Conservation (phyloP, 306 rosid genomes). For the Carpinus fangiana region DNA sequence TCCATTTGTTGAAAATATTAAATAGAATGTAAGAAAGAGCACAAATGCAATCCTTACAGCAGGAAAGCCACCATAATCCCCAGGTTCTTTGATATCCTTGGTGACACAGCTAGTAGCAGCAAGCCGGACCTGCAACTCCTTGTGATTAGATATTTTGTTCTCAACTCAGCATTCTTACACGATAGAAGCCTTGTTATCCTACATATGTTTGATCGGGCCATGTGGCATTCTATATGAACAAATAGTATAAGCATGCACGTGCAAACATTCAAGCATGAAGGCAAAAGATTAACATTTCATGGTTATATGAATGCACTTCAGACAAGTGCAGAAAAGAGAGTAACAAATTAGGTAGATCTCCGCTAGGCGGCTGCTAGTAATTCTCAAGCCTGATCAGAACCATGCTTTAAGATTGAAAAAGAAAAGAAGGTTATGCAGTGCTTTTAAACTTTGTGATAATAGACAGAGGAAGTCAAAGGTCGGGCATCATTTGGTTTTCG, state of each 20-base stretch:
- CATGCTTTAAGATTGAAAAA: not conserved
- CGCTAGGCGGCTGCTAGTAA: not conserved
- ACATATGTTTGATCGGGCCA: not conserved
- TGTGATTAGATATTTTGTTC: constrained; percentile 28
- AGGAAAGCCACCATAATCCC: constrained; percentile 87
- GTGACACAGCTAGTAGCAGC: constrained; percentile 86
- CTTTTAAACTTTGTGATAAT: not conserved
- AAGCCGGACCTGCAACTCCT: constrained; percentile 67
- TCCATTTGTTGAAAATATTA: too few species aligned
- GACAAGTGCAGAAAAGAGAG: not conserved
- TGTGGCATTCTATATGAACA: constrained; percentile 10
- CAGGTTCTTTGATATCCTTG: constrained; percentile 77
- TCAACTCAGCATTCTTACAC: constrained; percentile 18
- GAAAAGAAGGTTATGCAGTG: not conserved
- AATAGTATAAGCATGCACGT: constrained; percentile 9
- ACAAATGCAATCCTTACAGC: constrained; percentile 48
- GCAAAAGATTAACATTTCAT: not conserved
- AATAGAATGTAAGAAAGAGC: not conserved
- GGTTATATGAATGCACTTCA: not conserved
- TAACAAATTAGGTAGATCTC: not conserved
- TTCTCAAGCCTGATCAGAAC: not conserved
- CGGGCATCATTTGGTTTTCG: not conserved
- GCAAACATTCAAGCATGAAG: not conserved
- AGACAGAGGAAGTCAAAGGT: not conserved
- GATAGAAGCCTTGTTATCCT: constrained; percentile 1